Evolutionary conservation across 495 filamentous ascomycete genomes (phyloP).

Genomic region (Neurospora pannonica): DNA sequence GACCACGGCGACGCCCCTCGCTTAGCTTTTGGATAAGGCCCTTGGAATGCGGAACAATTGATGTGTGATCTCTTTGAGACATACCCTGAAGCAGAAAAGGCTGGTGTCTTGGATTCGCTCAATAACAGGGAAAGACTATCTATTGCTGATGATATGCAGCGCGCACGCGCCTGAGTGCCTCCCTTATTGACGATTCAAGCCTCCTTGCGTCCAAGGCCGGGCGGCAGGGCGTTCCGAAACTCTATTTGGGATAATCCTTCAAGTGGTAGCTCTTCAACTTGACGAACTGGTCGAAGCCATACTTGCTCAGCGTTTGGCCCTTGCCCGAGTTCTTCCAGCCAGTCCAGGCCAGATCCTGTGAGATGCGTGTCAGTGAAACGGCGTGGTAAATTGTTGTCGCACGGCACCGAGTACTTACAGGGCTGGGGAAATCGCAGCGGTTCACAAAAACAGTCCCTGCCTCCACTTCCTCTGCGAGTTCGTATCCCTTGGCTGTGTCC

Average conservation of each 20-base stretch:
- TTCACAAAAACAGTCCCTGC: conserved; percentile 97
- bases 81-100: background rate
- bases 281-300: conserved; percentile 89
- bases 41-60: background rate
- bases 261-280: conserved; percentile 95
- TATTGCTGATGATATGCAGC: conserved; percentile 2
- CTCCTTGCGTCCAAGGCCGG: conserved; percentile 9
- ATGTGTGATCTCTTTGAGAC: background rate
- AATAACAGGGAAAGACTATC: background rate
- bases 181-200: conserved; percentile 10
- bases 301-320: conserved; percentile 79
- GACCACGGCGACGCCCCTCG: background rate
- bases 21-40: background rate
- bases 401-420: conserved; percentile 48
- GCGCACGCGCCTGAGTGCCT: conserved; percentile 4
- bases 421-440: conserved; percentile 83
- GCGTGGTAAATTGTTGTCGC: background rate
- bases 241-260: conserved; percentile 71
- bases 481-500: conserved; percentile 65
- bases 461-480: conserved; percentile 71
- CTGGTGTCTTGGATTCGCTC: background rate
- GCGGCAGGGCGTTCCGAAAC: conserved; percentile 13
- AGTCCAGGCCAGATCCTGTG: conserved; percentile 89
- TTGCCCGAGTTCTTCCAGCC: conserved; percentile 96
- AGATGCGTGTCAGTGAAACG: conserved; percentile 7